Conservation (phyloP, 768 basidiomycete species). For the Phanerochaete carnosa region DNA sequence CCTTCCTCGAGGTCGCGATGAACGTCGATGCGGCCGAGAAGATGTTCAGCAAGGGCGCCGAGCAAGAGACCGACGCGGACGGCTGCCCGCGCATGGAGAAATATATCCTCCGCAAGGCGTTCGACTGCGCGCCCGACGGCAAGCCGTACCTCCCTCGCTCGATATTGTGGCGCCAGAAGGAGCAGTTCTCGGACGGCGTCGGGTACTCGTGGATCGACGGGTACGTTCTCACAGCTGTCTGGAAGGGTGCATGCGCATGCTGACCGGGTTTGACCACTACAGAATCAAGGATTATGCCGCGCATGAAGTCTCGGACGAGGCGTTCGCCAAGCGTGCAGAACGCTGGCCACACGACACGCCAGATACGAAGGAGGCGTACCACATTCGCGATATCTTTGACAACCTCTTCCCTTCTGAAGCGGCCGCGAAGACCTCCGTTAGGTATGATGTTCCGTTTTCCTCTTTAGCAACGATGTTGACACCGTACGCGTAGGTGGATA, state of each 20-base stretch:
- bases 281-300: conserved; percentile 91
- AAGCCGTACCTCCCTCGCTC: conserved; percentile 87
- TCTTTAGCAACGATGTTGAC: background rate
- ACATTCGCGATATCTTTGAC: conserved; percentile 90
- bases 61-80: conserved; percentile 76
- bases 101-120: conserved; percentile 96
- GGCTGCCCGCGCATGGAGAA: conserved; percentile 96
- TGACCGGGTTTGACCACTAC: conserved; percentile 3
- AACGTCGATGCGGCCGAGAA: conserved; percentile 85
- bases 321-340: conserved; percentile 65
- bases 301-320: conserved; percentile 73
- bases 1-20: conserved; percentile 93
- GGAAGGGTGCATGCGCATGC: background rate
- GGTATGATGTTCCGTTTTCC: conserved; percentile 42
- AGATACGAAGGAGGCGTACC: conserved; percentile 96
- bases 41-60: conserved; percentile 79
- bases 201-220: conserved; percentile 99
- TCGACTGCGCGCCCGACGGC: conserved; percentile 80
- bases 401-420: conserved; percentile 79
- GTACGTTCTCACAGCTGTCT: conserved; percentile 34
- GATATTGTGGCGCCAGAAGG: conserved; percentile 98
- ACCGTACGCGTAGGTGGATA: conserved; percentile 65
- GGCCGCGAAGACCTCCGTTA: conserved; percentile 88
- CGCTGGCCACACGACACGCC: conserved; percentile 81
- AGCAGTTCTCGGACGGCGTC: conserved; percentile 98